These are phyloP conservation scores for Xerophyta viscosa DNA, from an alignment of 106 monocot genomes.

Conservation along the genomic window DNA sequence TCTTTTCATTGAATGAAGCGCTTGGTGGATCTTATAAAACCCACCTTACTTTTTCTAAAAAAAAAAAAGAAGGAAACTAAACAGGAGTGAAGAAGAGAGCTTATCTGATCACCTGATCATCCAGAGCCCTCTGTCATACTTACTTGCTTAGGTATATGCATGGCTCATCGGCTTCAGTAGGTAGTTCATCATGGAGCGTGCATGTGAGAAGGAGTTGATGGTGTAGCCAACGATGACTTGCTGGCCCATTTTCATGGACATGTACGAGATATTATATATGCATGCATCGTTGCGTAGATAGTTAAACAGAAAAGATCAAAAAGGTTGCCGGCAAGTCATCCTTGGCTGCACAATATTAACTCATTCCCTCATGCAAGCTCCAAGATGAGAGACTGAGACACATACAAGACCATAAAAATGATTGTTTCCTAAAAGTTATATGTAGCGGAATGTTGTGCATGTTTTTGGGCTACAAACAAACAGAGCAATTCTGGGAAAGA, in stretches of 20 bases:
- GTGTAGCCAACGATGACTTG: conserved; percentile 6
- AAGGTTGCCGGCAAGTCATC: conserved; percentile 7
- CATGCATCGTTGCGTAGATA: background rate
- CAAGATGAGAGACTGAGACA: background rate
- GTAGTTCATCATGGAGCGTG: background rate
- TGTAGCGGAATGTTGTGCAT: background rate
- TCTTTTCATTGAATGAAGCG: too few species aligned
- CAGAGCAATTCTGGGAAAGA: too few species aligned
- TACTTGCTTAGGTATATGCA: background rate
- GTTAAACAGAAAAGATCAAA: background rate
- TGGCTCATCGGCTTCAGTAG: background rate
- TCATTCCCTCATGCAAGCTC: conserved; percentile 7
- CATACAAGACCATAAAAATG: background rate
- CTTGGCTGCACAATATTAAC: conserved; percentile 3
- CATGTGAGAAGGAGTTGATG: conserved; percentile 3
- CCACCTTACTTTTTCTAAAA: too few species aligned
- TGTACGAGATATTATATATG: background rate
- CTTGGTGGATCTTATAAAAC: too few species aligned
- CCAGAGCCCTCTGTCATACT: too few species aligned
- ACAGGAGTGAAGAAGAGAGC: too few species aligned
- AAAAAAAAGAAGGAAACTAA: too few species aligned
- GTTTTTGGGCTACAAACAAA: background rate
- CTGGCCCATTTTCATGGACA: background rate
- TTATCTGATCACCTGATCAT: too few species aligned
- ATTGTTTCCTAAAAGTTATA: background rate